These are phyloP conservation scores for Prototheca wickerhamii DNA, from an alignment of 163 green algal species.

Conservation along the genomic window DNA sequence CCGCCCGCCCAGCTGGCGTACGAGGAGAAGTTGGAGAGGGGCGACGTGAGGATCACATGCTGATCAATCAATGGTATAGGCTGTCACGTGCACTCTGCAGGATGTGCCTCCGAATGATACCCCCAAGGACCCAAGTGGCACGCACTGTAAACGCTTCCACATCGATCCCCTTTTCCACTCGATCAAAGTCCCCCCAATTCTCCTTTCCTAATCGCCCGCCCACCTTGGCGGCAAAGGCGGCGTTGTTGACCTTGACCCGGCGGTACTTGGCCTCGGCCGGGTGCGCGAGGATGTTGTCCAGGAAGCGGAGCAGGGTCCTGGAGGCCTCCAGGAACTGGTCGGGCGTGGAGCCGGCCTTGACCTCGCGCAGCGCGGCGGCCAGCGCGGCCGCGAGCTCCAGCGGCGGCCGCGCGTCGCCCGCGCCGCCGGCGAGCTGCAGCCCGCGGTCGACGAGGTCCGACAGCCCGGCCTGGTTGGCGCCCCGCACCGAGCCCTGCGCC, in stretches of 20 bases:
- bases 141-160: too few relatives aligned
- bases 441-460: constrained; percentile 7
- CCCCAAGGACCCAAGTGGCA: too few relatives aligned
- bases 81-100: too few relatives aligned
- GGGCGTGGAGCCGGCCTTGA: constrained; percentile 14
- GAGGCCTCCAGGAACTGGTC: constrained; percentile 26
- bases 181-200: not conserved
- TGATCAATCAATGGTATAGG: too few relatives aligned
- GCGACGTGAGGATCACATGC: not conserved
- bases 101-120: too few relatives aligned
- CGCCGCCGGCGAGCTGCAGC: constrained; percentile 4
- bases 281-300: constrained; percentile 26
- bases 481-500: constrained; percentile 13
- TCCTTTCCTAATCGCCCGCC: not conserved
- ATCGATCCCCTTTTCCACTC: not conserved
- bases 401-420: not conserved
- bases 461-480: constrained; percentile 22
- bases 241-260: constrained; percentile 21
- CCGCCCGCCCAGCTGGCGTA: constrained; percentile 14
- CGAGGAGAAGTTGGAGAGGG: not conserved
- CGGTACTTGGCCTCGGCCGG: constrained; percentile 26
- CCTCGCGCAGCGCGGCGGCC: constrained; percentile 7
- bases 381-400: constrained; percentile 5
- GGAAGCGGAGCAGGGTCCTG: constrained; percentile 19
- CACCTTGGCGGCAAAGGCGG: constrained; percentile 10